phyloP scores from a whole-genome alignment of 2,329 filamentous ascomycete species.

The Alternaria viburni region DNA sequence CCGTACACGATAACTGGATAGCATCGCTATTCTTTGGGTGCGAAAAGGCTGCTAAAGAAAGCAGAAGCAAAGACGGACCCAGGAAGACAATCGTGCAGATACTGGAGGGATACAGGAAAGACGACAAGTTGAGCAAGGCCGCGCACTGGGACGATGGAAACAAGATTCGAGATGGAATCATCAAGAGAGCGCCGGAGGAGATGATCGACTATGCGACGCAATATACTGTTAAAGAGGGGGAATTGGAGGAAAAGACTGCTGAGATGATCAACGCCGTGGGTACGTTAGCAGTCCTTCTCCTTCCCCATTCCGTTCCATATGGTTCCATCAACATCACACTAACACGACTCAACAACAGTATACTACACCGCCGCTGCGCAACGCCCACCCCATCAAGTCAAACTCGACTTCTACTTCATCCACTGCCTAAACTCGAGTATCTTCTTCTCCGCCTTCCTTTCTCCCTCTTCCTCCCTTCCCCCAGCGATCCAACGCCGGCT shows the following conservation, averaged over 20 bases:
- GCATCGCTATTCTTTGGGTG: conserved; percentile 60
- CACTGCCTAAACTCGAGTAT: conserved; percentile 81
- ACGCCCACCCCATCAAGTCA: conserved; percentile 59
- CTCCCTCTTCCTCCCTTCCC: conserved; percentile 64
- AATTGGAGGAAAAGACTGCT: conserved; percentile 63
- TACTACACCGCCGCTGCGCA: conserved; percentile 69
- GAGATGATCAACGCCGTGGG: conserved; percentile 74
- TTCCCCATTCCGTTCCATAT: not conserved
- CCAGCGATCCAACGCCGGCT: conserved; percentile 68
- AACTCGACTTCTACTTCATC: conserved; percentile 84
- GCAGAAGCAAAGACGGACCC: conserved; percentile 14
- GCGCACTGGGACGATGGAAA: conserved; percentile 62
- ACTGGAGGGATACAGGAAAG: conserved; percentile 63
- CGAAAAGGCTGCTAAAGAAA: conserved; percentile 56
- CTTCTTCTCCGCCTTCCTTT: conserved; percentile 70
- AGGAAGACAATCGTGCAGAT: conserved; percentile 62
- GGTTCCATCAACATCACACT: not conserved
- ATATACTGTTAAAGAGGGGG: conserved; percentile 58
- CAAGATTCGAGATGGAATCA: conserved; percentile 72
- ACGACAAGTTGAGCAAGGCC: conserved; percentile 64
- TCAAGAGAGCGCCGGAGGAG: conserved; percentile 67
- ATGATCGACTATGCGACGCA: conserved; percentile 67
- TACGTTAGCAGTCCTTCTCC: conserved; percentile 32
- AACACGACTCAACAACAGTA: conserved; percentile 34
- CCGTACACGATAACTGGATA: conserved; percentile 69